Evolutionary conservation across 805 yeast species (phyloP).

Genomic region (Cyberlindnera euphorbiae): DNA sequence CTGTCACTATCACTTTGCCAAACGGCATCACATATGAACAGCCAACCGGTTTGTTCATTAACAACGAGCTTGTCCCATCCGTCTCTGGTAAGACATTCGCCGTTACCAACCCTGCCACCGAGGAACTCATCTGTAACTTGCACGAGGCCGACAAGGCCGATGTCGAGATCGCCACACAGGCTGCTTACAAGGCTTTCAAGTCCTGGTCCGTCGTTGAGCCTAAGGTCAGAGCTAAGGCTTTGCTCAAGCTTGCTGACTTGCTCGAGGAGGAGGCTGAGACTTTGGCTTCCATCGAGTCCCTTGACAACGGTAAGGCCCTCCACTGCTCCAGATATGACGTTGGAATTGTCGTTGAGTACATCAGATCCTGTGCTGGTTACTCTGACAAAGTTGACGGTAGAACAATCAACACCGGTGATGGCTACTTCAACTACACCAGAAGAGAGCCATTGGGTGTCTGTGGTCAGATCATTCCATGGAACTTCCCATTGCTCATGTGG

Average conservation of each 20-base stretch:
- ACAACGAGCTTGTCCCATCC: slow-evolving; percentile 57
- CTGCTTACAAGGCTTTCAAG: slow-evolving; percentile 67
- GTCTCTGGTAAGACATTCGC: slow-evolving; percentile 50
- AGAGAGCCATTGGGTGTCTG: slow-evolving; percentile 67
- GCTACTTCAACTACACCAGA: slow-evolving; percentile 50
- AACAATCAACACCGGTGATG: slow-evolving; percentile 43
- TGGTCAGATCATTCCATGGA: slow-evolving; percentile 72
- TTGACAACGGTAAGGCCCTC: slow-evolving; percentile 51
- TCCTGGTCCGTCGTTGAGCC: slow-evolving; percentile 45
- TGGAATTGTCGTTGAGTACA: slow-evolving; percentile 39
- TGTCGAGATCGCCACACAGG: slow-evolving; percentile 49
- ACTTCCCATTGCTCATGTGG: slow-evolving; percentile 64
- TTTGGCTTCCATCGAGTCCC: slow-evolving; percentile 45
- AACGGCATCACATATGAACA: slow-evolving; percentile 52
- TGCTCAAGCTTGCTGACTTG: slow-evolving; percentile 45
- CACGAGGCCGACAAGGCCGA: slow-evolving; percentile 47
- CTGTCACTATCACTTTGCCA: slow-evolving; percentile 39
- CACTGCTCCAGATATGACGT: slow-evolving; percentile 46
- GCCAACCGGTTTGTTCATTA: slow-evolving; percentile 63
- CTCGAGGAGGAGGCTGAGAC: slow-evolving; percentile 43
- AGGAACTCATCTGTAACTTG: slow-evolving; percentile 51
- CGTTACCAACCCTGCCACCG: slow-evolving; percentile 55
- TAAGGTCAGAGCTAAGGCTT: slow-evolving; percentile 34
- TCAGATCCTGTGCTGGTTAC: slow-evolving; percentile 51
- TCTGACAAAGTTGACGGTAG: slow-evolving; percentile 48